phyloP scores from a whole-genome alignment of 176 grass and related monocot genomes.

The Carex scoparia region DNA sequence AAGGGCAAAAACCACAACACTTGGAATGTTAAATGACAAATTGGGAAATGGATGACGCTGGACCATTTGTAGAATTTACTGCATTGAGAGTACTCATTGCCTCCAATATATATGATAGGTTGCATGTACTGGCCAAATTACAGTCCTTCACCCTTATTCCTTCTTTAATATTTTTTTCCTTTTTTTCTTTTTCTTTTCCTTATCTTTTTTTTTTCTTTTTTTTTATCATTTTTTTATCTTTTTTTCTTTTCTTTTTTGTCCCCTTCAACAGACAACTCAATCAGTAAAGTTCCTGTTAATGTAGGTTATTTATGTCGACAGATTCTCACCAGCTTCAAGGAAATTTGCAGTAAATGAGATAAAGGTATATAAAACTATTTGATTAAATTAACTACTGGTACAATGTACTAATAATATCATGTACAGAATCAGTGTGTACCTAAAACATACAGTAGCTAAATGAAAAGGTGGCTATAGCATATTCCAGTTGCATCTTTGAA shows the following conservation, averaged over 20 bases:
- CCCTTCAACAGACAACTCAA: background rate
- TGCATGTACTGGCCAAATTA: background rate
- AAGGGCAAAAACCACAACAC: background rate
- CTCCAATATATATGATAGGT: background rate
- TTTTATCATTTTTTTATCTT: background rate
- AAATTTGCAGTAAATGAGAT: conserved; percentile 95
- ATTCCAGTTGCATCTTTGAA: background rate
- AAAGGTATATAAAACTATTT: conserved; percentile 54
- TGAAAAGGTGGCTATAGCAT: background rate
- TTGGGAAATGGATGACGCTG: background rate
- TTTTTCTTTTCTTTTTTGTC: background rate
- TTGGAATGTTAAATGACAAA: background rate
- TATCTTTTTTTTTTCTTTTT: background rate
- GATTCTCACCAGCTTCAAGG: conserved; percentile 80
- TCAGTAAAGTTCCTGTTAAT: conserved; percentile 16
- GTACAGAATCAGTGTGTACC: background rate
- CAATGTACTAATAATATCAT: background rate
- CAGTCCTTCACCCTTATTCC: background rate
- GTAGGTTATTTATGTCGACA: conserved; percentile 99
- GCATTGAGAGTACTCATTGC: background rate
- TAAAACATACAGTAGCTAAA: background rate
- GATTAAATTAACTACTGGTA: background rate
- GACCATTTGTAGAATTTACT: background rate
- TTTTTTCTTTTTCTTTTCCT: background rate
- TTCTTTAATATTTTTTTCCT: background rate